Evolutionary conservation across 2,329 filamentous ascomycete species (phyloP).

Genomic region (Xylariomycetidae sp.): DNA sequence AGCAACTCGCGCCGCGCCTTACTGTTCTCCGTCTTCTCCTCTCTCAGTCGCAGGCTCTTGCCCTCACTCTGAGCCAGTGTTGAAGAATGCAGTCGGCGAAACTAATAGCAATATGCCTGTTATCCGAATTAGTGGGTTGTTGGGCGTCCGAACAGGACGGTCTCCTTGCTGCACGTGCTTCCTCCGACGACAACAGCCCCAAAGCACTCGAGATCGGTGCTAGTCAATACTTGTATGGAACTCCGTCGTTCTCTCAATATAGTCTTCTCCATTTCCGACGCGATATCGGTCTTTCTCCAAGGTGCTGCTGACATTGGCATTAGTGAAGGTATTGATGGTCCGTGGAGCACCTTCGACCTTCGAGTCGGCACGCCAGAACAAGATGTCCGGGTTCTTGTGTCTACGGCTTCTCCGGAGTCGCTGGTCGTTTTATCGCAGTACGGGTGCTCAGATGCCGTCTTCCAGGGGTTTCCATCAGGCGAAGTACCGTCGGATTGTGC

Average conservation of each 20-base stretch:
- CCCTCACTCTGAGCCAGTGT: no score
- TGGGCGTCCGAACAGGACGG: slow-evolving; percentile 8
- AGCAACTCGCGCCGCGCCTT: no score
- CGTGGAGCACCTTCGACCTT: slow-evolving; percentile 34
- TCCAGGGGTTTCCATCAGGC: slow-evolving; percentile 7
- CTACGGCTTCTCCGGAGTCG: slow-evolving; percentile 31
- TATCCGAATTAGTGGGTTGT: slow-evolving; percentile 6
- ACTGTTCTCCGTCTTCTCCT: no score
- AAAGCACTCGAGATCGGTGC: slow-evolving; percentile 25
- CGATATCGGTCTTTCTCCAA: no score
- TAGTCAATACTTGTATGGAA: slow-evolving; percentile 33
- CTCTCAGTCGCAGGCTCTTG: no score
- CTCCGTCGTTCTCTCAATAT: neutral
- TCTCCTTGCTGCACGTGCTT: neutral
- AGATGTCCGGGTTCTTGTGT: slow-evolving; percentile 31
- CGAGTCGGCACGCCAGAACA: slow-evolving; percentile 32
- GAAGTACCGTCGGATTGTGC: slow-evolving; percentile 29
- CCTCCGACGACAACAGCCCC: neutral
- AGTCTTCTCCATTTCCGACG: neutral
- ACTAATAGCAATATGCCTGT: neutral
- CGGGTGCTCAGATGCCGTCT: slow-evolving; percentile 26
- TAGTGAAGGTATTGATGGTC: slow-evolving; percentile 34
- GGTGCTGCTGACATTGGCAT: slow-evolving; percentile 12
- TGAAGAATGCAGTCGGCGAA: neutral
- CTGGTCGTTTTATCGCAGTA: slow-evolving; percentile 26